phyloP scores from a whole-genome alignment of 2,329 filamentous ascomycete genomes.

The Venturia pyrina region DNA sequence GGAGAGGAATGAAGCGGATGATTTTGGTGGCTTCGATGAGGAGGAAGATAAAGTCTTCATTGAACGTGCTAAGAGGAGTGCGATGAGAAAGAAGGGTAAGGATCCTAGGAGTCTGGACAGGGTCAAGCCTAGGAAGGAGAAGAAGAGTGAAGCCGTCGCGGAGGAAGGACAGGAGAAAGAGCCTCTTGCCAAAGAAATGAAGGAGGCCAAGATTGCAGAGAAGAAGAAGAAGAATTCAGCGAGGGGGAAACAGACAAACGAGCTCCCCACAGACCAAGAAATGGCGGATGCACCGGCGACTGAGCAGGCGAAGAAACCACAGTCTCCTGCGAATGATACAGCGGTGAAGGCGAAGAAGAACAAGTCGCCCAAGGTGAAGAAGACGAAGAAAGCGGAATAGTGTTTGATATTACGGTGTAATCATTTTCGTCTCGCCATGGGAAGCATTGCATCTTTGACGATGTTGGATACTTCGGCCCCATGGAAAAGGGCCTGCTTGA shows the following conservation, averaged over 20 bases:
- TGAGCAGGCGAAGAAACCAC: conserved; percentile 16
- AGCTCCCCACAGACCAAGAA: conserved; percentile 14
- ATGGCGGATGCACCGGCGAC: conserved; percentile 14
- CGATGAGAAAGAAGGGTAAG: conserved; percentile 36
- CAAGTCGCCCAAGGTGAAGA: conserved; percentile 13
- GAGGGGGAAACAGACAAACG: conserved; percentile 13
- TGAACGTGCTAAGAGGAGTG: conserved; percentile 33
- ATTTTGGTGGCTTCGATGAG: conserved; percentile 41
- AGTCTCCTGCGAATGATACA: conserved; percentile 9
- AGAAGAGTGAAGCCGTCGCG: neutral
- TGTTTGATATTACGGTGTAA: neutral
- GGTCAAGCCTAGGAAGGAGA: neutral
- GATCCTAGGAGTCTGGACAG: conserved; percentile 28
- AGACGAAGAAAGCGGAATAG: conserved; percentile 15
- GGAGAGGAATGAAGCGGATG: conserved; percentile 21
- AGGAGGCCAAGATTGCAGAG: neutral
- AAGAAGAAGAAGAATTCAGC: conserved; percentile 15
- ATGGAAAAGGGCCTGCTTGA: too few relatives aligned
- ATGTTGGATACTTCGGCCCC: too few relatives aligned
- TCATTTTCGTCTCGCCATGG: too few relatives aligned
- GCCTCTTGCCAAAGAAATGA: neutral
- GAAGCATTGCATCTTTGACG: too few relatives aligned
- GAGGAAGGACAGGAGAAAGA: neutral
- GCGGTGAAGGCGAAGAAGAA: conserved; percentile 13
- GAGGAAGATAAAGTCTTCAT: conserved; percentile 41